These are phyloP conservation scores for Phyllosticta capitalensis DNA, from an alignment of 2,329 filamentous ascomycete genomes.

Conservation along the genomic window DNA sequence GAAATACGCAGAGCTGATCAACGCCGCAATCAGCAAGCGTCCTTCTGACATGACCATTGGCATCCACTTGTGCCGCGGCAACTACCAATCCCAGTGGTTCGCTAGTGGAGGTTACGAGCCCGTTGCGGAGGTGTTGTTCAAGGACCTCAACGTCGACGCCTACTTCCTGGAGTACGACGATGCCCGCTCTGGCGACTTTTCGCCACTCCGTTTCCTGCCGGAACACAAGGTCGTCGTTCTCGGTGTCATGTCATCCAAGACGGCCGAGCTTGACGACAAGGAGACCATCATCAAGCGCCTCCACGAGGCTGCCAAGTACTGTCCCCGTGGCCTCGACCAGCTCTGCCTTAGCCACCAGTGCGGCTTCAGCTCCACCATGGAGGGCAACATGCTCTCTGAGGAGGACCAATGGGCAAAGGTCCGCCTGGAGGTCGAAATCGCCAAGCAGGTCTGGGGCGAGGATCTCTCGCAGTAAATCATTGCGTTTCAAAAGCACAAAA, in stretches of 20 bases:
- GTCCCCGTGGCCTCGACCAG: constrained; percentile 45
- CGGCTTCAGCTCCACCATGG: constrained; percentile 47
- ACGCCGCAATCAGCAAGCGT: constrained; percentile 43
- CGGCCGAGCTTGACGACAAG: constrained; percentile 46
- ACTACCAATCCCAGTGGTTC: constrained; percentile 50
- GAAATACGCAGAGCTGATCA: constrained; percentile 48
- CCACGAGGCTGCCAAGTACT: constrained; percentile 32
- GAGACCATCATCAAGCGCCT: constrained; percentile 30
- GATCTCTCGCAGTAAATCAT: constrained; percentile 27
- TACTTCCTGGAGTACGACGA: constrained; percentile 54
- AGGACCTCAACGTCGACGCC: constrained; percentile 46
- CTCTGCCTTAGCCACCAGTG: constrained; percentile 50
- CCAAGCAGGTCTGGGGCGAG: constrained; percentile 47
- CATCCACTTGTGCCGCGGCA: constrained; percentile 49
- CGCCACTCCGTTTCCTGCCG: constrained; percentile 44
- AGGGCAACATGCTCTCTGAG: constrained; percentile 47
- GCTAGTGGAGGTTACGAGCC: constrained; percentile 50
- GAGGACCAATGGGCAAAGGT: constrained; percentile 52
- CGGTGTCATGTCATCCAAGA: constrained; percentile 48
- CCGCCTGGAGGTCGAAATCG: constrained; percentile 45
- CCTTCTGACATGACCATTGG: constrained; percentile 47
- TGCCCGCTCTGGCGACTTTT: constrained; percentile 46
- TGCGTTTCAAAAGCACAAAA: background rate
- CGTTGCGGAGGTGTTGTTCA: constrained; percentile 48
- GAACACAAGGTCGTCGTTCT: constrained; percentile 47